A percentile compares a stretch with the other conserved stretches of the same genome.
These are phyloP conservation scores for Populus nigra DNA, from an alignment of 345 rosid genomes.

Conservation along the genomic window DNA sequence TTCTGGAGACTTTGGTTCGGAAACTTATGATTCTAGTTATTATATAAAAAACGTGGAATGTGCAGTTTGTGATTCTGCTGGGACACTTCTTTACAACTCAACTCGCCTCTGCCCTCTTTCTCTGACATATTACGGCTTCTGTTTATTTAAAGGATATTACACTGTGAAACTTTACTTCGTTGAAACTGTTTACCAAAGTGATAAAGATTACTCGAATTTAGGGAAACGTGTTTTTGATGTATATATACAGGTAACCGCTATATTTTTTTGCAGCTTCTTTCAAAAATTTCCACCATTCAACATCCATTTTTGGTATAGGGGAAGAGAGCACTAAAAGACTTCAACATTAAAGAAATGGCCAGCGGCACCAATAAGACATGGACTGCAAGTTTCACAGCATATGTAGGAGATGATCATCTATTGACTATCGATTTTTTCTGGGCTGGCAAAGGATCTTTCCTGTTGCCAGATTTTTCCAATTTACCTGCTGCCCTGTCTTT, in stretches of 20 bases:
- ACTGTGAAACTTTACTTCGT: slow-evolving; percentile 20
- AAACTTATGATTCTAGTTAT: not conserved
- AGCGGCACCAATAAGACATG: too few relatives aligned
- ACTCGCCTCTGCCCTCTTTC: slow-evolving; percentile 25
- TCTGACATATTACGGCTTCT: slow-evolving; percentile 23
- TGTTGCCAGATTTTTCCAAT: too few relatives aligned
- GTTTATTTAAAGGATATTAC: slow-evolving; percentile 17
- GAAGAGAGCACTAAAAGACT: too few relatives aligned
- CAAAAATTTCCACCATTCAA: too few relatives aligned
- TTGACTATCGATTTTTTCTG: too few relatives aligned
- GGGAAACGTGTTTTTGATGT: slow-evolving; percentile 22
- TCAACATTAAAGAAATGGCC: too few relatives aligned
- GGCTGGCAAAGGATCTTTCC: too few relatives aligned
- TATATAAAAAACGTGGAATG: not conserved
- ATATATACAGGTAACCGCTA: slow-evolving; percentile 17
- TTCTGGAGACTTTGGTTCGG: not conserved
- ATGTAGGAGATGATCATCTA: too few relatives aligned
- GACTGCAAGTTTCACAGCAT: too few relatives aligned
- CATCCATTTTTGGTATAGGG: too few relatives aligned
- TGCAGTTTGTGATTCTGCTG: not conserved
- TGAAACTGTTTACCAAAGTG: slow-evolving; percentile 1
- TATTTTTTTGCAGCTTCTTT: too few relatives aligned
- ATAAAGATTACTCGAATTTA: slow-evolving; percentile 3
- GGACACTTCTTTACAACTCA: not conserved
- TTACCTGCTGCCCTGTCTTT: too few relatives aligned